Evolutionary conservation across 108 stramenopile genomes (phyloP).

Genomic region (Cyclotella distinguenda): DNA sequence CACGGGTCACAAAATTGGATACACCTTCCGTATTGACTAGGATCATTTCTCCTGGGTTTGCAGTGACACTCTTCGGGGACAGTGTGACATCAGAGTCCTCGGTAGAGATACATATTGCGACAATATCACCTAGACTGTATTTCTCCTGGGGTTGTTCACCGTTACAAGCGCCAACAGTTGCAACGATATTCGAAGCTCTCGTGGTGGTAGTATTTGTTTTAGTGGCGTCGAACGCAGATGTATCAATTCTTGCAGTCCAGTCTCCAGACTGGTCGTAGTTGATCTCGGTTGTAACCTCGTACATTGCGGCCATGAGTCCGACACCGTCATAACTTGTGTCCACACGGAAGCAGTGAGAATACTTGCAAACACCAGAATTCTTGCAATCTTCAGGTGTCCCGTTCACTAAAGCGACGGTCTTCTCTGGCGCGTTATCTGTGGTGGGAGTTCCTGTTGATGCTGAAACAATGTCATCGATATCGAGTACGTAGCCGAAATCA

Average conservation of each 20-base stretch:
- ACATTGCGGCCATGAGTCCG: neutral
- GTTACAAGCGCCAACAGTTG: neutral
- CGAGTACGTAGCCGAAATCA: no score
- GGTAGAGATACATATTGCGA: neutral
- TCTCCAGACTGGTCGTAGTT: neutral
- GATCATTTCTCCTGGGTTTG: neutral
- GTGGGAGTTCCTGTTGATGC: no score
- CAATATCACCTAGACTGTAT: neutral
- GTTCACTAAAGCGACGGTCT: no score
- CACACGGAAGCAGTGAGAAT: neutral
- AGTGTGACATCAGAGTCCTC: neutral
- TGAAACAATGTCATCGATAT: no score
- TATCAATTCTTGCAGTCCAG: neutral
- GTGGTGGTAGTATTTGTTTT: neutral
- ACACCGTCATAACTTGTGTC: neutral
- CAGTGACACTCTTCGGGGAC: neutral
- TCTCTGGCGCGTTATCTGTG: no score
- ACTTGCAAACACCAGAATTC: neutral
- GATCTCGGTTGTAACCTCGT: neutral
- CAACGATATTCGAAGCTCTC: neutral
- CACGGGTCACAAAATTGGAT: neutral
- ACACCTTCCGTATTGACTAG: neutral
- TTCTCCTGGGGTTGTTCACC: neutral
- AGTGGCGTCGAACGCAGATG: neutral
- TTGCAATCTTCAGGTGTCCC: neutral